Base-by-base conservation (phyloP, 2,329 filamentous ascomycete genomes). In the Orbilia javanica region DNA sequence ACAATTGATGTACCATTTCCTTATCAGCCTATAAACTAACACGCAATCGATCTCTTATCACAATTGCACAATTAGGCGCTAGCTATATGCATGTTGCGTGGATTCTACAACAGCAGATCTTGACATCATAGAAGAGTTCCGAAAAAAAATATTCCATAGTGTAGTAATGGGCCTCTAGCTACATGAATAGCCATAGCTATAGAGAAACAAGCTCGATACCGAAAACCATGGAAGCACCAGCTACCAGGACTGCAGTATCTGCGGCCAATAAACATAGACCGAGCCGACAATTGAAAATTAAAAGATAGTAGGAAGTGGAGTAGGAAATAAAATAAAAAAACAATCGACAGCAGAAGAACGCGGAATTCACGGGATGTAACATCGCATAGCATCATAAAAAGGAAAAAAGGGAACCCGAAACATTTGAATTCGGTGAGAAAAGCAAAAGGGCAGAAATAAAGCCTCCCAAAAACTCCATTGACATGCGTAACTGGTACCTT, bases 401-500 rank as follows among this genome's bases (percentile, higher is more conserved):
- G 22, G 29, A 53, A 57, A 22, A 53, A 57, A 52, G 36, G 11
- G n/a, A 39, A 5, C 34, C 34, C 13, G 3, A 42, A 52, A 52
- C n/a, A n/a, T n/a, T n/a, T n/a, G n/a, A n/a, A n/a, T n/a, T n/a
- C n/a, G n/a, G n/a, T n/a, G n/a, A n/a, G n/a, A n/a, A n/a, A n/a
- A n/a, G 13, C 1, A 52, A 34, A 46, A 42, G 13, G 13, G 25
- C 34, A 42, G n/a, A n/a, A n/a, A 70, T 15, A 57, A 62, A 65
- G 22, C 34, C 57, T 20, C 34, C 57, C 39, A 60, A 42, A 20
- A 72, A 78, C 67, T 72, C 67, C 74, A 29, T 64, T 62, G 62
- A 72, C 62, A 78, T 78, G 67, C 67, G 67, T 78, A 48, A 34
- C 65, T 60, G 65, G 65, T 65, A 65, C 60, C 22, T 39, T 66